phyloP scores from a whole-genome alignment of 805 yeast species.

The Kodamaea nitidulidarum region DNA sequence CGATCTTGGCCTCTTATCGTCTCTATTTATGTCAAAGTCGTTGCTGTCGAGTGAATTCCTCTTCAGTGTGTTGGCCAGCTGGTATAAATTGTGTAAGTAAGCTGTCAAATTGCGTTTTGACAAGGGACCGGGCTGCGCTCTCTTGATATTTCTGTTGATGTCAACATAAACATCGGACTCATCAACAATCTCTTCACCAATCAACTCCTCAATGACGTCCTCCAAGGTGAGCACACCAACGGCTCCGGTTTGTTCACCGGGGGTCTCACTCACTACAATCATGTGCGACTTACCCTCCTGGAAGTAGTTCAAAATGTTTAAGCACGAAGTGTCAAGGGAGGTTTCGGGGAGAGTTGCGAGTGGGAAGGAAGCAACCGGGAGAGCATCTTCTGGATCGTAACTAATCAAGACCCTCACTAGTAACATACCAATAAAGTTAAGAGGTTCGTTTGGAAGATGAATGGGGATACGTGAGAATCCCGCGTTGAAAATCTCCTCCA shows the following conservation, averaged over 20 bases:
- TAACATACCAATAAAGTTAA: conserved; percentile 91
- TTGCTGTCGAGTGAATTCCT: conserved; percentile 38
- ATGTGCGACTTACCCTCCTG: conserved; percentile 97
- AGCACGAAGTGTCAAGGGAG: conserved; percentile 82
- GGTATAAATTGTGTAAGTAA: conserved; percentile 61
- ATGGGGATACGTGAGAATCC: conserved; percentile 96
- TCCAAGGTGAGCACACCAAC: conserved; percentile 89
- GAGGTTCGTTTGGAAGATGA: conserved; percentile 82
- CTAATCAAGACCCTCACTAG: conserved; percentile 88
- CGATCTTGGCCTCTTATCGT: not conserved
- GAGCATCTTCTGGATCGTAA: conserved; percentile 93
- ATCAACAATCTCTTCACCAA: conserved; percentile 96
- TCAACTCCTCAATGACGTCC: conserved; percentile 96
- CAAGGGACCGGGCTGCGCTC: conserved; percentile 72
- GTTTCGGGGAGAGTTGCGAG: conserved; percentile 96
- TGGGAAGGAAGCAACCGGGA: conserved; percentile 90
- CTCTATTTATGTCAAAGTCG: conserved; percentile 7
- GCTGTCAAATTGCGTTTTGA: conserved; percentile 65
- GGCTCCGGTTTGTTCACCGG: conserved; percentile 83
- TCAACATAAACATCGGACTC: conserved; percentile 93
- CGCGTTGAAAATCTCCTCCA: conserved; percentile 85
- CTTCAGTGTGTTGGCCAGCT: conserved; percentile 33
- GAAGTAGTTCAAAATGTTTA: conserved; percentile 90
- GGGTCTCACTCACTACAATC: conserved; percentile 85
- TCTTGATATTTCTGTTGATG: conserved; percentile 80